A percentile compares a stretch with the other conserved stretches of the same genome.
These are phyloP conservation scores for Fusarium tuaranense DNA, from an alignment of 2,329 filamentous ascomycete species.

Conservation along the genomic window DNA sequence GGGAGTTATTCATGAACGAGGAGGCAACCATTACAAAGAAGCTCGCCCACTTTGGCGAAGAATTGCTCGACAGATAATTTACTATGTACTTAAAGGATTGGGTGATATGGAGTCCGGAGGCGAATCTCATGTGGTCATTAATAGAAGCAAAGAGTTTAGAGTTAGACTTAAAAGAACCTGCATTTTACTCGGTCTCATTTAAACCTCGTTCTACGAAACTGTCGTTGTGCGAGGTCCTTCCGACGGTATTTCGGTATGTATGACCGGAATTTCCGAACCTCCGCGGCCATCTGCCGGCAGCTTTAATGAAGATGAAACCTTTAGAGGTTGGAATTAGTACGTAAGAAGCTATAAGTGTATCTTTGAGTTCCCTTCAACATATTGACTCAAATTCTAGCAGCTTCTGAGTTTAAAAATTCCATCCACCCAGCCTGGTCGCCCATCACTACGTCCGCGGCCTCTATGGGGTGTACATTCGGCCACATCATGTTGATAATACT, in stretches of 20 bases:
- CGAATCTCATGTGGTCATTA: not conserved
- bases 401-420: constrained; percentile 45
- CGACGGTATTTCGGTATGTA: no score
- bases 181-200: no score
- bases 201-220: no score
- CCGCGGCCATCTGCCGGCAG: not conserved
- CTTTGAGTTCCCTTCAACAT: not conserved
- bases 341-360: not conserved
- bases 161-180: not conserved
- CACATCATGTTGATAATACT: constrained; percentile 60
- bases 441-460: constrained; percentile 53
- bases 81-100: not conserved
- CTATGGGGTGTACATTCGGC: constrained; percentile 54
- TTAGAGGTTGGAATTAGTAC: not conserved
- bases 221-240: no score
- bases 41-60: not conserved
- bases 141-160: not conserved
- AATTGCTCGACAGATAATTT: not conserved
- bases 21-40: not conserved
- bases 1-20: not conserved
- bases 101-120: not conserved
- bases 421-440: constrained; percentile 52
- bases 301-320: not conserved
- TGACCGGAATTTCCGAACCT: no score
- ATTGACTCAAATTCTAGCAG: not conserved